Base-by-base conservation (phyloP, 23 red algal genomes). In the Cyanidioschyzon merolae region DNA sequence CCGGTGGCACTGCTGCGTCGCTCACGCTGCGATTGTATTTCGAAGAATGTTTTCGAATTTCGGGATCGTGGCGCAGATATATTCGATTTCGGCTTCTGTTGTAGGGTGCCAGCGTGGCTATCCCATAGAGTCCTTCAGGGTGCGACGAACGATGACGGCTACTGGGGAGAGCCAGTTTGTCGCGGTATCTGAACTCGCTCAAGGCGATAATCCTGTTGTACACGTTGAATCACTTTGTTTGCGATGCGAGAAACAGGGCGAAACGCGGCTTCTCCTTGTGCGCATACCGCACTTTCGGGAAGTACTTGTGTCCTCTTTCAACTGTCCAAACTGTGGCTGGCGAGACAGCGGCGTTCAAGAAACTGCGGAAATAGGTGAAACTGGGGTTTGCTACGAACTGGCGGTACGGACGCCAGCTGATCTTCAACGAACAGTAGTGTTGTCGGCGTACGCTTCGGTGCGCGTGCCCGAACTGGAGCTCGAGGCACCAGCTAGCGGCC, bases 191-290 rank as follows among this genome's bases (percentile, higher is more conserved):
- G 45, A 54, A 54, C 45, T 54, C 12, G 45, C 21, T 54, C 45
- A 54, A 21, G 45, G 45, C 45, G 45, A 54, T 15, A 54, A 54
- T 58, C 37, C 59, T 36, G 41, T 57, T 2, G 63, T 58, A 38
- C 51, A 68, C 34, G 27, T 82, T 18, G 79, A 82, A 58, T 82
- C 79, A 34, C 74, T 86, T 1, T 86, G 83, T 67, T 58, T 86
- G 83, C 67, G 79, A 16, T 86, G 83, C 39, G 63, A 67, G 38
- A 2, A 86, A 68, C 76, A 86, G 71, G 83, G 83, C 45, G 38
- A 58, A 12, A 86, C 83, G 37, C 39, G 74, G 51, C 71, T 79
- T 3, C 59, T 86, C 34, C 50, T 86, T 37, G 63, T 39, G 0
- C 29, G 51, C 45, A 86, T 86, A 37, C 83, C 83, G 75, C 51